Evolutionary conservation across 2,329 filamentous ascomycete species (phyloP), one percentile per base, ranked within the genome.

Genomic region (Orbilia javanica): DNA sequence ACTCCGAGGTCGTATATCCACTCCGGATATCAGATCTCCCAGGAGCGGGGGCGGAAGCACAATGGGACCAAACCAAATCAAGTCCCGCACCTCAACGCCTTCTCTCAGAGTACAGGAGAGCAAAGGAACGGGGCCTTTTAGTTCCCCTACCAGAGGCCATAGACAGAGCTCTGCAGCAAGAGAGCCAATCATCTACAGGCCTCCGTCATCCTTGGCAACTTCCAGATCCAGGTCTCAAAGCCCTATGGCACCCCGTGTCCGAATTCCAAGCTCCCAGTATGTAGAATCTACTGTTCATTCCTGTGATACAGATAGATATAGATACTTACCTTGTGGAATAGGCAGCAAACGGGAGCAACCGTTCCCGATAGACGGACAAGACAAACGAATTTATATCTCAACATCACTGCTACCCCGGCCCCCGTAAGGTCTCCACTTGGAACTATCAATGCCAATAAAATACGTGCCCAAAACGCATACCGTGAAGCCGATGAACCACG

Each of bases 121-220:
- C 36, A 29, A 63, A 27, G 53, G 13, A 44, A n/a, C 34, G 10
- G 29, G 27, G n/a, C 27, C 60, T 29, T 39, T n/a, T 18, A 25
- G 46, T 25, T 52, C 63, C 10, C 29, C 42, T 22, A 22, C 34
- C 22, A 39, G 13, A 20, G 11, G 13, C 36, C 27, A n/a, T 15
- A 75, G 22, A 27, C 39, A 48, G 18, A n/a, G 44, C 18, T 27
- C 4, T 36, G 3, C 7, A 1, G 31, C 39, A 4, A 69, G 64
- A n/a, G 25, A 18, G 4, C 4, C 29, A 3, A 15, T n/a, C 3
- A 42, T 27, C 2, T 69, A 42, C 22, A 64, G 52, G 2, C 42
- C 71, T 15, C 71, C 71, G 27, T 75, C 71, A 4, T 75, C 71
- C 8, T 55, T 69, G 18, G 71, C 71, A 29, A 22, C 22, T 44